These are phyloP conservation scores for Acrasis kona DNA, from an alignment of 78 protist species.

Conservation along the genomic window DNA sequence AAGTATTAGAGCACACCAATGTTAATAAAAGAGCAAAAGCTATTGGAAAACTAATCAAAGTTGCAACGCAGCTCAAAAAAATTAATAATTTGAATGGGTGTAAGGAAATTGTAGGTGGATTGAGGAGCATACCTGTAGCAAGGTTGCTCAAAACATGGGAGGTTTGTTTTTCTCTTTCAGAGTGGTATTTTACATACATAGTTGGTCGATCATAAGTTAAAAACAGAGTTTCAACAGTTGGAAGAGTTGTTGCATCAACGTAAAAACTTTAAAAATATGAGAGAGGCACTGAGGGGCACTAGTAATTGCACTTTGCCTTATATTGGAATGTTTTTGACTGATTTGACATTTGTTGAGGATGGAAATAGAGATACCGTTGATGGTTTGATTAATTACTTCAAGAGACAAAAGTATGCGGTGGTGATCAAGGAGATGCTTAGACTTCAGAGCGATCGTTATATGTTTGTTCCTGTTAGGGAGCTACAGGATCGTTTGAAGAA, in stretches of 20 bases:
- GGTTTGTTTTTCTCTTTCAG: neutral
- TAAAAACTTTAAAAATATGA: slow-evolving; percentile 14
- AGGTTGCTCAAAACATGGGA: slow-evolving; percentile 9
- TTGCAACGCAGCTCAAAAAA: neutral
- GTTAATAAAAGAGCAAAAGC: neutral
- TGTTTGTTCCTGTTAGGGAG: neutral
- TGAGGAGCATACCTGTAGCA: neutral
- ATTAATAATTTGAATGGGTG: neutral
- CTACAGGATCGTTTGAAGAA: neutral
- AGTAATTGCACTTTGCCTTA: slow-evolving; percentile 54
- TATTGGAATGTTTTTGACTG: slow-evolving; percentile 57
- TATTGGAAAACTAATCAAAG: neutral
- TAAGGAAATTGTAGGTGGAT: slow-evolving; percentile 5
- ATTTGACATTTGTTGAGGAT: slow-evolving; percentile 59
- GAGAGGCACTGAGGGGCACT: slow-evolving; percentile 33
- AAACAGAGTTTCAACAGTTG: neutral
- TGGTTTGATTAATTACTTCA: slow-evolving; percentile 11
- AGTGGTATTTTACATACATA: neutral
- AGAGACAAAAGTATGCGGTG: neutral
- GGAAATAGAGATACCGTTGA: slow-evolving; percentile 38
- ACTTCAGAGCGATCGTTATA: slow-evolving; percentile 2
- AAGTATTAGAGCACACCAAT: neutral
- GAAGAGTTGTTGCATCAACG: neutral
- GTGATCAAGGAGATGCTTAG: slow-evolving; percentile 10
- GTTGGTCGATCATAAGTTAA: neutral